phyloP scores from a whole-genome alignment of 306 rosid species.

The Alnus glutinosa region DNA sequence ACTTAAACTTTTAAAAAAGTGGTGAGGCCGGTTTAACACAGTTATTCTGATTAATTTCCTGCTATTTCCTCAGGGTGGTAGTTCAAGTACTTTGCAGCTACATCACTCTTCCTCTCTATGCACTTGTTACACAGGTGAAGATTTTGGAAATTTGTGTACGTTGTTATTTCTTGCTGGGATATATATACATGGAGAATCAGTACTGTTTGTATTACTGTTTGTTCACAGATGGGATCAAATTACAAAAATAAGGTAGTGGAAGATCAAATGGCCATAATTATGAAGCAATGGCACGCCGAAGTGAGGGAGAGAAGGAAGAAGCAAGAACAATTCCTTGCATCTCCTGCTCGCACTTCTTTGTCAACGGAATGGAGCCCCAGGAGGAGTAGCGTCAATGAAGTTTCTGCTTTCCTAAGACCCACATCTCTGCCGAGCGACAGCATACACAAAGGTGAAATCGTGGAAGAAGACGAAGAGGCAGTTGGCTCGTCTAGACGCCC shows the following conservation, averaged over 20 bases:
- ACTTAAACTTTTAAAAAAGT: too few species aligned
- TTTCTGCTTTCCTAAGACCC: slow-evolving; percentile 12
- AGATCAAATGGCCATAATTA: slow-evolving; percentile 27
- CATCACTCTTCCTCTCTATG: slow-evolving; percentile 45
- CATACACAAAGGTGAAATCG: slow-evolving; percentile 9
- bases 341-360: slow-evolving; percentile 16
- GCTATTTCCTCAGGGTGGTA: slow-evolving; percentile 20
- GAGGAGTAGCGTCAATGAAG: slow-evolving; percentile 17
- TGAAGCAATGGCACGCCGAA: slow-evolving; percentile 35
- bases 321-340: slow-evolving; percentile 9
- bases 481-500: not conserved
- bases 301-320: slow-evolving; percentile 41
- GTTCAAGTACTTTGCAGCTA: slow-evolving; percentile 45
- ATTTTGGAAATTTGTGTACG: not conserved
- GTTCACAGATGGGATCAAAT: slow-evolving; percentile 46
- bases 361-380: slow-evolving; percentile 36
- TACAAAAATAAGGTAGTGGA: slow-evolving; percentile 38
- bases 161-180: not conserved
- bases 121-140: slow-evolving; percentile 46
- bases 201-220: not conserved
- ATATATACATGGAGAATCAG: not conserved
- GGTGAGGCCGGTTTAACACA: too few species aligned
- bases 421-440: slow-evolving; percentile 13
- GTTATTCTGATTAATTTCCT: not conserved
- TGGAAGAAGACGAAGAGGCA: slow-evolving; percentile 12